These are phyloP conservation scores for Mortierella hygrophila DNA, from an alignment of 192 early-diverging fungal genomes.

Conservation along the genomic window DNA sequence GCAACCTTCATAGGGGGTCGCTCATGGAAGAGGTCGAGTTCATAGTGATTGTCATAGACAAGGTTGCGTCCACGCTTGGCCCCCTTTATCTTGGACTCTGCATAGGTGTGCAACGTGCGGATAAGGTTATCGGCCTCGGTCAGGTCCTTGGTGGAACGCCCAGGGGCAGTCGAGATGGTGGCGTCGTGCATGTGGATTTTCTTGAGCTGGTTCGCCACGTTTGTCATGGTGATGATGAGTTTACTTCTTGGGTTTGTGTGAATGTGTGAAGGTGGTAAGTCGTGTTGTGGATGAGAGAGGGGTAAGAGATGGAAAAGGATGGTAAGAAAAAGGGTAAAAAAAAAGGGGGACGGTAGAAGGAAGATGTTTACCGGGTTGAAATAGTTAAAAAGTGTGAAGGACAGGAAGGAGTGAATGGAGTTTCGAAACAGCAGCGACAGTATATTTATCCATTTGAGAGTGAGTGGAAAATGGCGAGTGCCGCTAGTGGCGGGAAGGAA, in stretches of 20 bases:
- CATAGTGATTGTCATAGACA: slow-evolving; percentile 32
- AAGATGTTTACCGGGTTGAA: too few relatives aligned
- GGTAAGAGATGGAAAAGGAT: neutral
- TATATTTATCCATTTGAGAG: too few relatives aligned
- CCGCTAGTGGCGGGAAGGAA: neutral
- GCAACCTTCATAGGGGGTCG: neutral
- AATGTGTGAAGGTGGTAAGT: neutral
- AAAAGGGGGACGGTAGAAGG: too few relatives aligned
- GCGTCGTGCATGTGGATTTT: slow-evolving; percentile 11
- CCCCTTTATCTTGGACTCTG: slow-evolving; percentile 19
- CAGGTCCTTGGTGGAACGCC: neutral
- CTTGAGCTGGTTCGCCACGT: slow-evolving; percentile 6
- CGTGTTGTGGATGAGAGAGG: neutral
- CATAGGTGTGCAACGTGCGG: slow-evolving; percentile 16
- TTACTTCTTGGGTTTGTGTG: neutral
- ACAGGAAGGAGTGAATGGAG: too few relatives aligned
- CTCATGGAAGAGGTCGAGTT: slow-evolving; percentile 21
- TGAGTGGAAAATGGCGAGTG: neutral
- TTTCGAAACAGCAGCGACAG: too few relatives aligned
- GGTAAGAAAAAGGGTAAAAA: neutral
- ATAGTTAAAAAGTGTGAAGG: too few relatives aligned
- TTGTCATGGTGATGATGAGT: slow-evolving; percentile 8
- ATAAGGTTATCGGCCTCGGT: slow-evolving; percentile 28
- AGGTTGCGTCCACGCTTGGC: slow-evolving; percentile 33
- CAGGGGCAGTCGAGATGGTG: neutral